These are phyloP conservation scores for Vigna radiata DNA, from an alignment of 306 rosid genomes.

Conservation along the genomic window DNA sequence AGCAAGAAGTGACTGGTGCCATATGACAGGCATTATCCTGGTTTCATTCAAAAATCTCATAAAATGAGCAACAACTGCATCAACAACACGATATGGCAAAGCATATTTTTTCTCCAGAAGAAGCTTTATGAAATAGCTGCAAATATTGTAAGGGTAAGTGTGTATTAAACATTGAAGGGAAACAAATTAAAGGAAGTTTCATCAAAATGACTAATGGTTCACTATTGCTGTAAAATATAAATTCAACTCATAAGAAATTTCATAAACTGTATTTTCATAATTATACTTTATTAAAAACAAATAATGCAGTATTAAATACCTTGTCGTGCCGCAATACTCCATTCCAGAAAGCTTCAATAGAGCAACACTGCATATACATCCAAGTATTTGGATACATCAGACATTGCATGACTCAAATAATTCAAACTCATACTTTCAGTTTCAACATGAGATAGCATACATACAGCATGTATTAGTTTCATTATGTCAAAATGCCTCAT, in stretches of 20 bases:
- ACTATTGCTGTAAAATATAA: not conserved
- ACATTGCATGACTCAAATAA: constrained; percentile 24
- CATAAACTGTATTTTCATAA: not conserved
- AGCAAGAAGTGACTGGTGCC: constrained; percentile 97
- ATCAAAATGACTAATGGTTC: not conserved
- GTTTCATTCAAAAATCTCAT: constrained; percentile 74
- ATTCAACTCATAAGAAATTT: constrained; percentile 19
- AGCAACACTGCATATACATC: constrained; percentile 74
- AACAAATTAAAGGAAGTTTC: not conserved
- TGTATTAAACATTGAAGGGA: constrained; percentile 11
- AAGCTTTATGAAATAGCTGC: constrained; percentile 95
- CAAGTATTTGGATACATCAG: constrained; percentile 43
- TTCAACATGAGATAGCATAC: not conserved
- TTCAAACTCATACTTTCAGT: not conserved
- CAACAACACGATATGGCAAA: constrained; percentile 86
- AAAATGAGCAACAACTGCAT: constrained; percentile 81
- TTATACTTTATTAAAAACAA: not conserved
- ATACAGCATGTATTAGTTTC: not conserved
- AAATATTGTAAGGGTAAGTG: constrained; percentile 43
- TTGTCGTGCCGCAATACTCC: constrained; percentile 95
- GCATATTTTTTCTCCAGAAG: constrained; percentile 94
- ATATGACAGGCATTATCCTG: constrained; percentile 91
- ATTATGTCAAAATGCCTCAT: not conserved
- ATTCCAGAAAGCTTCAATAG: constrained; percentile 85
- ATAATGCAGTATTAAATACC: constrained; percentile 54